Evolutionary conservation across 148 eudicot species (phyloP).

Genomic region (Polygonum maritimum): DNA sequence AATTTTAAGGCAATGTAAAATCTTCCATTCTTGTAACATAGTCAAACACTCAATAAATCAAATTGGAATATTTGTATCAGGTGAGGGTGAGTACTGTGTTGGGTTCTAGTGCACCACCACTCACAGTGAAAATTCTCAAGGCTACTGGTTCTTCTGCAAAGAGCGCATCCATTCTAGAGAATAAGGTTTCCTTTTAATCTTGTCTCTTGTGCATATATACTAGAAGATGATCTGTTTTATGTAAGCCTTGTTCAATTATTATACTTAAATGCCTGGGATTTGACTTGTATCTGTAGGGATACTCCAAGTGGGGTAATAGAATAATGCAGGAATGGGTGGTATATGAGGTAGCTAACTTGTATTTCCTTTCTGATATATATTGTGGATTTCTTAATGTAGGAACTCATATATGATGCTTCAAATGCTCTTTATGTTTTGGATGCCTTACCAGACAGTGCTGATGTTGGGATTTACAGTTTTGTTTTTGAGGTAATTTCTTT

Average conservation of each 20-base stretch:
- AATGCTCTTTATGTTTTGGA: conserved; percentile 58
- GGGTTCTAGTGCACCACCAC: conserved; percentile 68
- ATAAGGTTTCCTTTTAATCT: conserved; percentile 40
- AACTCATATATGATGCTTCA: conserved; percentile 58
- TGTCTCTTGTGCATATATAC: neutral
- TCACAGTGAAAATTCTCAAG: conserved; percentile 65
- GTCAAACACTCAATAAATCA: neutral
- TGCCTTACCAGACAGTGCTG: conserved; percentile 47
- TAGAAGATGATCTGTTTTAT: neutral
- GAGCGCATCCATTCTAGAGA: conserved; percentile 55
- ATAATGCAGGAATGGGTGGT: neutral
- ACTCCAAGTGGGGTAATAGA: no score
- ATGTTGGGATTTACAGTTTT: conserved; percentile 70
- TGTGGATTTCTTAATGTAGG: conserved; percentile 26
- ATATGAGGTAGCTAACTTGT: neutral
- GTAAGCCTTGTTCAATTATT: neutral
- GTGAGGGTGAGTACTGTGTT: conserved; percentile 71
- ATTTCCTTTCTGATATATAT: neutral
- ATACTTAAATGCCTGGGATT: neutral
- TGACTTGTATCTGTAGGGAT: neutral
- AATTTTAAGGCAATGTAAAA: neutral
- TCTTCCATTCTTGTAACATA: neutral
- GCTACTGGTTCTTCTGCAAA: conserved; percentile 56
- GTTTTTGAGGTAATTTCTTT: conserved; percentile 51
- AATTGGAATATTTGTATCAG: conserved; percentile 22